Evolutionary conservation across 2,329 filamentous ascomycete genomes (phyloP), one percentile per base, ranked within the genome.

Genomic region (Aspergillus sp.): DNA sequence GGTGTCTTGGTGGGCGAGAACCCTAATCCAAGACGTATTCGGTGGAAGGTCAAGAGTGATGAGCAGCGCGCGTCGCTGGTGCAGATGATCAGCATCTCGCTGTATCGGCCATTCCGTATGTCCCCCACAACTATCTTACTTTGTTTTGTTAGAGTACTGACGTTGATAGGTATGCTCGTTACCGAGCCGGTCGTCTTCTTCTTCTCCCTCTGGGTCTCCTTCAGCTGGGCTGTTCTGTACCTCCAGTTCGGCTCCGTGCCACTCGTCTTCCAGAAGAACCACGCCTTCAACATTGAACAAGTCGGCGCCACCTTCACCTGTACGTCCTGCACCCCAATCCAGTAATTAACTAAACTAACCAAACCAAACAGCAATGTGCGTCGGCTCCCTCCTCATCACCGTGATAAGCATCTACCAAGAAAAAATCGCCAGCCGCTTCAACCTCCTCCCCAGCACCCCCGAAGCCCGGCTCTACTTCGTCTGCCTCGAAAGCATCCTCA

Each of bases 161-260:
- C 24, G 12, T 11, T 24, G 15, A 7, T 27, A 77, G 77, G 79
- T 51, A 71, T 89, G 78, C 76, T 89, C 7, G 66, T 86, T 41
- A 80, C 81, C 1, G 86, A 89, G 64, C 86, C 86, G 2, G 86
- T 89, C 39, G 82, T 88, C 2, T 80, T 81, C 11, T 83, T 86
- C 78, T 97, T 97, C 77, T 91, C 89, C 0, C 80, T 96, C 0
- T 97, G 93, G 93, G 88, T 92, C 1, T 83, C 90, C 0, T 97
- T 97, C 72, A 88, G 88, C 19, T 97, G 93, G 93, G 91, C 89
- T 0, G 84, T 96, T 0, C 83, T 97, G 0, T 97, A 96, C 72
- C 79, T 96, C 17, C 91, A 89, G 12, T 93, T 96, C 65, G 85
- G 86, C 13, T 89, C 90, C 1, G 85, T 96, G 5, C 90, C 92